These are phyloP conservation scores for Salix viminalis DNA, from an alignment of 345 rosid species.

Conservation along the genomic window DNA sequence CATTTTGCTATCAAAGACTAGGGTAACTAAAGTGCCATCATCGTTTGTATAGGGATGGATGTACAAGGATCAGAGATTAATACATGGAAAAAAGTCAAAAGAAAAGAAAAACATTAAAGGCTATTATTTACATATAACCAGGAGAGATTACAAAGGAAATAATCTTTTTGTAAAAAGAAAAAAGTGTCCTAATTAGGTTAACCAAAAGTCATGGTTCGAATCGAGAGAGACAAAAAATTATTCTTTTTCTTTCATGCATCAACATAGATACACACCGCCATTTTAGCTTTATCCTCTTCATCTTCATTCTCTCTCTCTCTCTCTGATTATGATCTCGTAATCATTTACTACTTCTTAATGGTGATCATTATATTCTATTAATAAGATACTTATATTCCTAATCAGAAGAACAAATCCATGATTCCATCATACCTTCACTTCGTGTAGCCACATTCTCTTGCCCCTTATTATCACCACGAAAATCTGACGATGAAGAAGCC, in stretches of 20 bases:
- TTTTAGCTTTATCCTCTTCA: background rate
- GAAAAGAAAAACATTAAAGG: background rate
- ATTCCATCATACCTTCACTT: conserved; percentile 67
- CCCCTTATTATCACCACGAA: conserved; percentile 32
- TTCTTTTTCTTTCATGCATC: conserved; percentile 30
- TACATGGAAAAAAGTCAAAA: background rate
- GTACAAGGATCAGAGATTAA: background rate
- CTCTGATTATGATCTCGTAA: background rate
- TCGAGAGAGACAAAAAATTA: conserved; percentile 28
- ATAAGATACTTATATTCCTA: conserved; percentile 16
- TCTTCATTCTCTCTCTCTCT: background rate
- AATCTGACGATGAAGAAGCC: conserved; percentile 27
- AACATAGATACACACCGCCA: conserved; percentile 17
- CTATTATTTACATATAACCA: conserved; percentile 34
- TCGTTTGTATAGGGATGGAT: background rate
- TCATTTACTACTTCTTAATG: background rate
- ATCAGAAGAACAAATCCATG: conserved; percentile 87
- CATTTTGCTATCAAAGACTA: background rate
- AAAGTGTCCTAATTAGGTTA: conserved; percentile 17
- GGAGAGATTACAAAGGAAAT: background rate
- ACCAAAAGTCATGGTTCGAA: conserved; percentile 29
- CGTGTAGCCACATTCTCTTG: conserved; percentile 35
- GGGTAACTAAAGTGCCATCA: background rate
- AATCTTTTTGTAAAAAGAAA: too few species aligned
- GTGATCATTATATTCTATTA: background rate